phyloP scores from a whole-genome alignment of 2,329 filamentous ascomycete genomes.

The Juglanconis sp. region DNA sequence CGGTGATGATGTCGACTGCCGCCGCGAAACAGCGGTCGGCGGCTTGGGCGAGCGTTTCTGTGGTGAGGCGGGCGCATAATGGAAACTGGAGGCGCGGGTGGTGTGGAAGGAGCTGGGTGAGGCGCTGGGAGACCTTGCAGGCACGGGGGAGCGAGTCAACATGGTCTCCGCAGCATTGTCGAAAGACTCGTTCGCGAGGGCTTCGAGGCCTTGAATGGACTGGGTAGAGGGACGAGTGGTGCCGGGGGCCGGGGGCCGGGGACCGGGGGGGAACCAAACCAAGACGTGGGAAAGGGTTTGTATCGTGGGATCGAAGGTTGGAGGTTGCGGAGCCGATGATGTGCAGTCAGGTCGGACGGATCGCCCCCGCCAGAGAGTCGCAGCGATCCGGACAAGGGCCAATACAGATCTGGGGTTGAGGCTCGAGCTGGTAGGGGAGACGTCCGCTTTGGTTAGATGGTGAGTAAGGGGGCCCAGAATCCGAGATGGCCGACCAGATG shows the following conservation, averaged over 20 bases:
- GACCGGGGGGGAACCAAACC: neutral
- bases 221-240: neutral
- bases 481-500: too few relatives aligned
- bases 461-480: too few relatives aligned
- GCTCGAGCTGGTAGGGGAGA: too few relatives aligned
- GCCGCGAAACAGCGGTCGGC: slow-evolving; percentile 38
- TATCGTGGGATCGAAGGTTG: neutral
- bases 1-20: slow-evolving; percentile 36
- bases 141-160: slow-evolving; percentile 57
- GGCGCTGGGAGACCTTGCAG: slow-evolving; percentile 49
- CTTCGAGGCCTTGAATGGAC: slow-evolving; percentile 28
- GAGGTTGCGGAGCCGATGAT: neutral
- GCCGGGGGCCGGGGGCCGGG: neutral
- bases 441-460: too few relatives aligned
- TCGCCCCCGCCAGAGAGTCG: neutral
- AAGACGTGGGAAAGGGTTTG: too few relatives aligned
- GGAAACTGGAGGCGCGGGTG: slow-evolving; percentile 26
- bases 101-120: slow-evolving; percentile 43
- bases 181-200: neutral
- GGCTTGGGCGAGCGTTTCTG: slow-evolving; percentile 40
- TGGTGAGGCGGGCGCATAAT: slow-evolving; percentile 47
- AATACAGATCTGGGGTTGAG: too few relatives aligned
- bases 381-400: too few relatives aligned
- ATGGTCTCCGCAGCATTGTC: slow-evolving; percentile 50
- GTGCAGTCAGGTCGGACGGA: neutral